Percentiles rank a stretch among this genome's conserved stretches.
These are phyloP conservation scores for Coemansia sp. DNA, from an alignment of 192 early-diverging fungal species.

Conservation along the genomic window DNA sequence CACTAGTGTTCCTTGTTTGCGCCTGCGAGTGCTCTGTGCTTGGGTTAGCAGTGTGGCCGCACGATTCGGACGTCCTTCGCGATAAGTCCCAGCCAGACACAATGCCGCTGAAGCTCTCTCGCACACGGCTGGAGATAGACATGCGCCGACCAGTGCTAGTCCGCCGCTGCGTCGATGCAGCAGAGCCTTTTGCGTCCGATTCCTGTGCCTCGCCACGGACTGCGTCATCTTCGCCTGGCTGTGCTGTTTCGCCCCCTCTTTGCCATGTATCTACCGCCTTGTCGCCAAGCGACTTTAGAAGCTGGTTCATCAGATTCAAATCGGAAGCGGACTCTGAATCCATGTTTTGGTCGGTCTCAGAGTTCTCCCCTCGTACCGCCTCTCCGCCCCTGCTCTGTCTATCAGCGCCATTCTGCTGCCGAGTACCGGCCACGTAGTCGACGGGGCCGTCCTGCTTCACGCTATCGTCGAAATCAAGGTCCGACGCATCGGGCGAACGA, in stretches of 20 bases:
- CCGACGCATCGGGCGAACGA: conserved; percentile 47
- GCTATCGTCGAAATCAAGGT: conserved; percentile 30
- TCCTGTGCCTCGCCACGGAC: background rate
- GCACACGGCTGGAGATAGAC: conserved; percentile 52
- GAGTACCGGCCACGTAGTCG: background rate
- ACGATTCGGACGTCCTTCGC: conserved; percentile 19
- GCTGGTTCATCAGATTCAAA: conserved; percentile 26
- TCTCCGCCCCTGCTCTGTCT: background rate
- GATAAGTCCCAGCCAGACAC: conserved; percentile 37
- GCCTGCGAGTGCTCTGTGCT: conserved; percentile 41
- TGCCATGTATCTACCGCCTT: background rate
- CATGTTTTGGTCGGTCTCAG: background rate
- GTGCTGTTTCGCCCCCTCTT: background rate
- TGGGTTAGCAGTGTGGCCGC: conserved; percentile 43
- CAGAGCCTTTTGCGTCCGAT: conserved; percentile 1
- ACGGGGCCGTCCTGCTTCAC: background rate
- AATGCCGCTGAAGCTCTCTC: conserved; percentile 44
- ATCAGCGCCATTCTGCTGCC: background rate
- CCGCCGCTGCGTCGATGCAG: conserved; percentile 11
- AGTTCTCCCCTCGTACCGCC: background rate
- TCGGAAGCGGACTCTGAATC: conserved; percentile 14
- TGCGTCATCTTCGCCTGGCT: background rate
- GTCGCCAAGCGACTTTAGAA: conserved; percentile 30
- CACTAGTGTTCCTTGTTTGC: conserved; percentile 44
- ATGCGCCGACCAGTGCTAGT: conserved; percentile 18